Conservation (phyloP, 352 stramenopile genomes). For the Phytophthora boehmeriae region DNA sequence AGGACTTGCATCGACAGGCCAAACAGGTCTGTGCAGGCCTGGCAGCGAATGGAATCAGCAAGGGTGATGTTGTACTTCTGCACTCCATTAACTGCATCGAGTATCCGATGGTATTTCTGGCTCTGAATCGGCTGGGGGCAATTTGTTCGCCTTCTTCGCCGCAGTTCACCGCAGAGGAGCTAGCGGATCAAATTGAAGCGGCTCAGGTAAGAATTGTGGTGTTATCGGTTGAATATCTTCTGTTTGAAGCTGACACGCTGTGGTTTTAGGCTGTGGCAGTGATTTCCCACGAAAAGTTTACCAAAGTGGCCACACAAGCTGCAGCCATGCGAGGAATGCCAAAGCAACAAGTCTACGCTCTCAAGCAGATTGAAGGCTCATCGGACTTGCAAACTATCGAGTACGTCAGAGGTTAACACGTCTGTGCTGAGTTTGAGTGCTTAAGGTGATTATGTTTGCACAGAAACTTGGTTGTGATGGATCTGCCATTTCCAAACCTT, state of each 20-base stretch:
- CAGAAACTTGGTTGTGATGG: slow-evolving; percentile 20
- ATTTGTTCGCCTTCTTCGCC: slow-evolving; percentile 40
- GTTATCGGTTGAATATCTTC: slow-evolving; percentile 25
- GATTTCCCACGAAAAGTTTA: slow-evolving; percentile 39
- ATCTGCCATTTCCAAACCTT: slow-evolving; percentile 21
- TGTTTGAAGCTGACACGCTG: slow-evolving; percentile 6
- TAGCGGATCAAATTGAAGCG: too few species aligned
- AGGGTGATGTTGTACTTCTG: slow-evolving; percentile 44
- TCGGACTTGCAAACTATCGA: slow-evolving; percentile 25
- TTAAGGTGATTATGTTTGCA: neutral
- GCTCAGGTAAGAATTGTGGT: too few species aligned
- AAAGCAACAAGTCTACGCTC: slow-evolving; percentile 22
- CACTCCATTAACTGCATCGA: slow-evolving; percentile 50
- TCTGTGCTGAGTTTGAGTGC: neutral
- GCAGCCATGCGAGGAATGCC: slow-evolving; percentile 14
- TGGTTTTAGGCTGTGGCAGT: slow-evolving; percentile 22
- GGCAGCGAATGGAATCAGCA: slow-evolving; percentile 33
- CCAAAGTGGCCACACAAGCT: slow-evolving; percentile 17
- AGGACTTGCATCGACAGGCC: slow-evolving; percentile 17
- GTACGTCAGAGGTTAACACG: slow-evolving; percentile 27
- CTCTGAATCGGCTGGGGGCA: slow-evolving; percentile 34
- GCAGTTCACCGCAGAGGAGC: slow-evolving; percentile 29
- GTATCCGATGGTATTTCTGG: slow-evolving; percentile 42
- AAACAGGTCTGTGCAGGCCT: slow-evolving; percentile 31
- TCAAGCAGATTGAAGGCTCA: slow-evolving; percentile 7